Evolutionary conservation across 2,329 filamentous ascomycete species (phyloP).

Genomic region (Diaporthe batatas): DNA sequence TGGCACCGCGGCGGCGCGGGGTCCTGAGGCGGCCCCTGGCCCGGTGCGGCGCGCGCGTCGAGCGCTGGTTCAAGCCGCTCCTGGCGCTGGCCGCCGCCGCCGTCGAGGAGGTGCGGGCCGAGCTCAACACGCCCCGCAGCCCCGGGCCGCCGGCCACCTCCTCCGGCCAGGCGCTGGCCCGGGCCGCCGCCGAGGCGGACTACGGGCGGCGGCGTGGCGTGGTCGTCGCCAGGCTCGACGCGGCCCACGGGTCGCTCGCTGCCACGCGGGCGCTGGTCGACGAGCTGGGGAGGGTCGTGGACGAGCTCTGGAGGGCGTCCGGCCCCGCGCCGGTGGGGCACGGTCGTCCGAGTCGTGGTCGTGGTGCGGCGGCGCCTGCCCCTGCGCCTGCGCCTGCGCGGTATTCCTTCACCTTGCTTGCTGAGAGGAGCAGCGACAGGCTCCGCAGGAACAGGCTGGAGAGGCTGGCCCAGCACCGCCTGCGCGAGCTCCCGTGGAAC

Average conservation of each 20-base stretch:
- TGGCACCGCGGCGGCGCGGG: rapidly evolving
- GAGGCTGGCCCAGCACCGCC: background rate
- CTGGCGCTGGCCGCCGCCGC: background rate
- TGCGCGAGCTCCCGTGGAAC: background rate
- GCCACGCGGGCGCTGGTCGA: background rate
- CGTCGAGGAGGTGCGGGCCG: background rate
- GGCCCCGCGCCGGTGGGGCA: too few species aligned
- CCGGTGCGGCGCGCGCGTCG: background rate
- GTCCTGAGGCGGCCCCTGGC: background rate
- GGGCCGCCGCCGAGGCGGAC: too few species aligned
- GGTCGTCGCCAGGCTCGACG: background rate
- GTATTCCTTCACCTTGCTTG: background rate
- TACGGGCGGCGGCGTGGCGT: too few species aligned
- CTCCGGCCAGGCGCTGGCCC: too few species aligned
- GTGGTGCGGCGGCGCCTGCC: too few species aligned
- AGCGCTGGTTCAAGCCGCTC: background rate
- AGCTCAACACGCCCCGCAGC: too few species aligned
- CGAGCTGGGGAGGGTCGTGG: background rate
- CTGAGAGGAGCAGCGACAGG: background rate
- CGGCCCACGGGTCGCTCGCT: background rate
- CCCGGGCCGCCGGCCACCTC: too few species aligned
- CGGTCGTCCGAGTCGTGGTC: too few species aligned
- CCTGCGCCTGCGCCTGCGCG: too few species aligned
- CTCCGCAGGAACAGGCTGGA: background rate
- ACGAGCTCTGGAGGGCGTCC: too few species aligned